Evolutionary conservation across 345 rosid species (phyloP), one percentile per base, ranked within the genome.

Genomic region (Salix suchowensis): DNA sequence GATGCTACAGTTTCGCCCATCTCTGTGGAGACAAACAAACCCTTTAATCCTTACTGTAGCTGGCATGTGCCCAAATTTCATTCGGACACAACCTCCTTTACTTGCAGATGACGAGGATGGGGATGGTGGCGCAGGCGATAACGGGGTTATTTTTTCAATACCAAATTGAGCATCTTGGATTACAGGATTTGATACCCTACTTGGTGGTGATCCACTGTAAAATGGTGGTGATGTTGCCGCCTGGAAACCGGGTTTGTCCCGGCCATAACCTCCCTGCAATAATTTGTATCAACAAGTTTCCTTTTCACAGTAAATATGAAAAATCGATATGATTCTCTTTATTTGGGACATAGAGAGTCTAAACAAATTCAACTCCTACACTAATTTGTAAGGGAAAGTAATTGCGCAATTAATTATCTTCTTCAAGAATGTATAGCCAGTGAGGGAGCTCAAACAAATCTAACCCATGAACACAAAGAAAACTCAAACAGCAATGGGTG

Each of bases 11-110:
- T 81, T 85, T 73, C 85, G 87, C 39, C 86, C 60, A 74, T 91
- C 89, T 76, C 90, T 68, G 85, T 78, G 82, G 23, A 87, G 88
- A 77, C 94, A 89, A 81, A 91, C 90, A 52, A 93, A 93, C 52
- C 97, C 97, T 87, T 93, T 96, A 50, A 93, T 86, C 78, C 96
- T 90, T 55, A 91, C 92, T 7, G 90, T 86, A 14, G 90, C 89
- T 13, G 93, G 94, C 61, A 74, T 84, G 54, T 87, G 78, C 80
- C 89, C 94, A 8, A 78, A 86, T 68, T 89, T 90, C 84, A 73
- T 77, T 72, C 94, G 85, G 60, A 86, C 90, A 77, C 92, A 87
- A 13, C 92, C 87, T 21, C 78, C 84, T 64, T 69, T 66, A 30
- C 81, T 71, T 26, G 71, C 73, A 1, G 74, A 36, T 26, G 77